A percentile compares a stretch with the other conserved stretches of the same genome.
Conservation (phyloP, 2,329 filamentous ascomycete species). For the Gyromitra esculenta region DNA sequence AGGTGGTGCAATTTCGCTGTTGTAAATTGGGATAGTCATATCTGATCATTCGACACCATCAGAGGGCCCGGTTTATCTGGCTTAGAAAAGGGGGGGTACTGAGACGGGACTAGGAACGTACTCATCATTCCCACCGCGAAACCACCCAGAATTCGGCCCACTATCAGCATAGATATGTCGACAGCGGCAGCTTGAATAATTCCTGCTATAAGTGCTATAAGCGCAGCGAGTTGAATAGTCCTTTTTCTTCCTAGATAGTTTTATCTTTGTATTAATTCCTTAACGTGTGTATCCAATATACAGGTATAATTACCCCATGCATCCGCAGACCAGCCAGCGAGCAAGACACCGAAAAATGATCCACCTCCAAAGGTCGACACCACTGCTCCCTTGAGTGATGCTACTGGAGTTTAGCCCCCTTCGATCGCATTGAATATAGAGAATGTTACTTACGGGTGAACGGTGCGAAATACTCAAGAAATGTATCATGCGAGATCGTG, state of each 20-base stretch:
- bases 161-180: constrained; percentile 75
- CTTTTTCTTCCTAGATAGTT: constrained; percentile 26
- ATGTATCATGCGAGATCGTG: constrained; percentile 42
- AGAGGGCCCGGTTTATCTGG: neutral
- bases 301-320: constrained; percentile 13
- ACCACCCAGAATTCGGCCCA: constrained; percentile 76
- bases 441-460: constrained; percentile 25
- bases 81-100: neutral
- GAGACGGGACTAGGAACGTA: neutral
- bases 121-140: constrained; percentile 66
- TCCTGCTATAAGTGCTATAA: constrained; percentile 28
- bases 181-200: constrained; percentile 70
- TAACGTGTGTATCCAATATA: too few species aligned
- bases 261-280: neutral
- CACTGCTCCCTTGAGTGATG: constrained; percentile 35
- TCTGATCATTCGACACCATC: neutral
- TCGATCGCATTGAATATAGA: neutral
- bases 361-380: constrained; percentile 39
- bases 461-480: constrained; percentile 38
- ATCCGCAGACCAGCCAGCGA: constrained; percentile 40
- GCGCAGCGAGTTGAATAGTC: constrained; percentile 31
- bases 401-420: neutral
- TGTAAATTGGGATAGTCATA: constrained; percentile 68
- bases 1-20: constrained; percentile 69
- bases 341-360: constrained; percentile 36